Evolutionary conservation across 768 basidiomycete genomes (phyloP).

Genomic region (Jaapia argillacea): DNA sequence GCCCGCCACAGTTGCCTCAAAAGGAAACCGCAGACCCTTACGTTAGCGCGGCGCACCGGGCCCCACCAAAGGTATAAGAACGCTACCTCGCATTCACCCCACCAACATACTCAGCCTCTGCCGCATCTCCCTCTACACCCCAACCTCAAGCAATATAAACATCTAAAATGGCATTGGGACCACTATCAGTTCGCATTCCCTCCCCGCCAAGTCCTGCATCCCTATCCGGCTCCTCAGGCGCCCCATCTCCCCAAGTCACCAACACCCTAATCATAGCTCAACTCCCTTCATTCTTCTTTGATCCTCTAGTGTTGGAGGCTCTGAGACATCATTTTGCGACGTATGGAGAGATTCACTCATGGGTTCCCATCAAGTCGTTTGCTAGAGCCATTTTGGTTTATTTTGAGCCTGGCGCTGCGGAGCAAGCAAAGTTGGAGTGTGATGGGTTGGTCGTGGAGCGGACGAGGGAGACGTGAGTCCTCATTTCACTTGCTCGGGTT

Average conservation of each 20-base stretch:
- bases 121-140: no score
- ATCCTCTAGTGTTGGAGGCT: conserved; percentile 53
- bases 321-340: conserved; percentile 62
- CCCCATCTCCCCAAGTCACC: conserved; percentile 28
- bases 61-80: no score
- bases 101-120: no score
- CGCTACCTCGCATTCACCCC: no score
- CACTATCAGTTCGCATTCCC: background rate
- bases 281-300: conserved; percentile 71
- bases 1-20: no score
- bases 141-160: no score
- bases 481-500: conserved; percentile 5
- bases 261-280: conserved; percentile 82
- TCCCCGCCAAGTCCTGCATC: background rate
- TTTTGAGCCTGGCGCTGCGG: conserved; percentile 48
- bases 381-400: conserved; percentile 80
- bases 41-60: no score
- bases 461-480: conserved; percentile 38
- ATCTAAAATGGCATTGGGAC: no score
- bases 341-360: conserved; percentile 80
- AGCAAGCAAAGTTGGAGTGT: conserved; percentile 52
- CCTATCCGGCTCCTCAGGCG: background rate
- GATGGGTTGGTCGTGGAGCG: conserved; percentile 55
- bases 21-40: no score
- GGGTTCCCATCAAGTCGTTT: conserved; percentile 82